Evolutionary conservation across 1,284 basidiomycete species (phyloP), one percentile per base, ranked within the genome.

Genomic region (Veloboletus limbatus): DNA sequence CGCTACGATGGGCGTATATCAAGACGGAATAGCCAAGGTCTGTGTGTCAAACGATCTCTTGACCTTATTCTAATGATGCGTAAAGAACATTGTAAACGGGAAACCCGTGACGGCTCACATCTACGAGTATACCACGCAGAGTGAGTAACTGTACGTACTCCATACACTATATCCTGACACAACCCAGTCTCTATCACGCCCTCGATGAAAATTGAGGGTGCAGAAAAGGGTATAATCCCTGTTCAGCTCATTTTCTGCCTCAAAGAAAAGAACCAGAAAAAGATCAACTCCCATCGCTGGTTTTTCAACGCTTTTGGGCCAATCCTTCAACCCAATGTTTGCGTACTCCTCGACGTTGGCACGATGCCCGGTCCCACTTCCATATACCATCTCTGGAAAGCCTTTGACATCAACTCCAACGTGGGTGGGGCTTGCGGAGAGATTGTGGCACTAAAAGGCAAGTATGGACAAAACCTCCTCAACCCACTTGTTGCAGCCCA

Each of bases 361-460:
- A 98, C 95, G 0, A 85, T 87, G 77, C 95, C 95, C 0, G 91
- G 90, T 3, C 82, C 87, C 8, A 90, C 85, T 35, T 85, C 82
- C 14, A 95, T 97, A 60, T 98, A 97, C 67, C 91, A 97, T 60
- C 72, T 98, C 9, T 97, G 95, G 95, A 97, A 97, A 69, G 88
- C 92, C 4, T 97, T 98, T 54, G 94, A 97, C 63, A 88, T 94
- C 69, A 94, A 97, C 69, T 90, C 88, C 22, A 95, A 96, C 54
- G 92, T 97, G 26, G 95, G 93, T 0, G 95, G 96, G 22, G 95
- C 96, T 5, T 97, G 93, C 62, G 94, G 94, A n/a, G 94, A 97
- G 72, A 96, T 97, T 44, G 91, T 95, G 21, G 92, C 93, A 2
- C 73, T 93, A 52, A 95, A 94, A 69, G 92, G 92, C 36, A 88